Evolutionary conservation across 805 yeast species (phyloP).

Genomic region (Lipomyces mesembrius): DNA sequence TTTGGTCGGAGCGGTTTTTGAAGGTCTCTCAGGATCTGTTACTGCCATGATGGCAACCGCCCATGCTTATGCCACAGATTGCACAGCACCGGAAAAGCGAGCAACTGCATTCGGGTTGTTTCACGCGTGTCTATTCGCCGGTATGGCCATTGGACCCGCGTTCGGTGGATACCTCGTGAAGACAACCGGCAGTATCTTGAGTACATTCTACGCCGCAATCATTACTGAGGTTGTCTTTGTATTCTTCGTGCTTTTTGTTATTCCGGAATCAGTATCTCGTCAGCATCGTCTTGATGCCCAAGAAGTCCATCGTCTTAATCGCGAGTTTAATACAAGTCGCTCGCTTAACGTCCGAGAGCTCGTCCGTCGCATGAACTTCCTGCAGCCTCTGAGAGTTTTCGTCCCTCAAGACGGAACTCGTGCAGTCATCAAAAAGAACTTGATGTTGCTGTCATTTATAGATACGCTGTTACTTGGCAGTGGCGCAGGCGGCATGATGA

Average conservation of each 20-base stretch:
- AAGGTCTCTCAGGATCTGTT: constrained; percentile 66
- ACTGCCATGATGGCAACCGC: constrained; percentile 60
- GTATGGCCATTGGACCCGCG: constrained; percentile 41
- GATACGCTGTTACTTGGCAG: constrained; percentile 35
- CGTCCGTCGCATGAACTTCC: constrained; percentile 24
- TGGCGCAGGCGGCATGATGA: constrained; percentile 33
- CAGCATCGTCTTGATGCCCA: constrained; percentile 29
- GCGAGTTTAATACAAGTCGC: constrained; percentile 13
- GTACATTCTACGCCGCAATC: constrained; percentile 22
- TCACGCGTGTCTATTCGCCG: constrained; percentile 41
- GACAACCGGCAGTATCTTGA: constrained; percentile 24
- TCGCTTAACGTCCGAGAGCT: constrained; percentile 10
- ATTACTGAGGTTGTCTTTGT: constrained; percentile 17
- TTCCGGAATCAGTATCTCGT: constrained; percentile 36
- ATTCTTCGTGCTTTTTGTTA: constrained; percentile 14
- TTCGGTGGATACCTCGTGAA: constrained; percentile 38
- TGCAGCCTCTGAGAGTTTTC: constrained; percentile 40
- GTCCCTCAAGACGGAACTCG: constrained; percentile 22
- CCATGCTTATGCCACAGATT: constrained; percentile 75
- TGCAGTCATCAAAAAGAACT: constrained; percentile 21
- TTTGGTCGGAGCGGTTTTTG: constrained; percentile 53
- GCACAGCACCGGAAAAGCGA: constrained; percentile 65
- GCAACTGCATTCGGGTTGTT: constrained; percentile 43
- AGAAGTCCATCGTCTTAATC: constrained; percentile 22
- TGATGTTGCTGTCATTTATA: constrained; percentile 23